Evolutionary conservation across 495 filamentous ascomycete genomes (phyloP).

Genomic region (Neurospora sp.): DNA sequence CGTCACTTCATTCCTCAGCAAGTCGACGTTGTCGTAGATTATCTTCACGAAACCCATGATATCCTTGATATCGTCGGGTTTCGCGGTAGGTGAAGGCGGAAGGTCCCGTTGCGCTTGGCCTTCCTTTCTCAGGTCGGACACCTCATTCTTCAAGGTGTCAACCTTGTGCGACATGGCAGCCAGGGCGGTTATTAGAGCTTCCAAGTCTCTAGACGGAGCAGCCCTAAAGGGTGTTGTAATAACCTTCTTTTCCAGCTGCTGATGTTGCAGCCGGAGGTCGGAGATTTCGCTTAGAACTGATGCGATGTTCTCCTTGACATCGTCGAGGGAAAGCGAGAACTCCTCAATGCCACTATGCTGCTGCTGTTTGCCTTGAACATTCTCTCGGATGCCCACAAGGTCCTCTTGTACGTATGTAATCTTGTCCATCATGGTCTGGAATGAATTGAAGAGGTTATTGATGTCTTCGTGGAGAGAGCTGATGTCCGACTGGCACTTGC

Average conservation of each 20-base stretch:
- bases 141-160: conserved; percentile 2
- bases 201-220: neutral
- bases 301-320: conserved; percentile 7
- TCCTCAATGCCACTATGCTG: neutral
- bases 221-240: neutral
- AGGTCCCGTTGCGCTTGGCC: neutral
- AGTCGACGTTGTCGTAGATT: neutral
- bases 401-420: neutral
- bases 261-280: neutral
- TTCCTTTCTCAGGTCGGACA: conserved; percentile 6
- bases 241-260: neutral
- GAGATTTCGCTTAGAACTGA: conserved; percentile 1
- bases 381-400: neutral
- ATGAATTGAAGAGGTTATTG: neutral
- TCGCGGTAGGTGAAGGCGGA: neutral
- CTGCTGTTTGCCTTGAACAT: neutral
- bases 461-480: conserved; percentile 1
- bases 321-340: conserved; percentile 4
- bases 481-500: conserved; percentile 1
- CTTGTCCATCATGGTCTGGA: conserved; percentile 10
- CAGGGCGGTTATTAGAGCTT: neutral
- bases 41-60: neutral
- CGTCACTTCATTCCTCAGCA: neutral
- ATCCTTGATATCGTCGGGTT: neutral
- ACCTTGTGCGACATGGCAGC: neutral